Evolutionary conservation across 495 filamentous ascomycete species (phyloP), one percentile per base, ranked within the genome.

Genomic region (Lasiosphaeria miniovina): DNA sequence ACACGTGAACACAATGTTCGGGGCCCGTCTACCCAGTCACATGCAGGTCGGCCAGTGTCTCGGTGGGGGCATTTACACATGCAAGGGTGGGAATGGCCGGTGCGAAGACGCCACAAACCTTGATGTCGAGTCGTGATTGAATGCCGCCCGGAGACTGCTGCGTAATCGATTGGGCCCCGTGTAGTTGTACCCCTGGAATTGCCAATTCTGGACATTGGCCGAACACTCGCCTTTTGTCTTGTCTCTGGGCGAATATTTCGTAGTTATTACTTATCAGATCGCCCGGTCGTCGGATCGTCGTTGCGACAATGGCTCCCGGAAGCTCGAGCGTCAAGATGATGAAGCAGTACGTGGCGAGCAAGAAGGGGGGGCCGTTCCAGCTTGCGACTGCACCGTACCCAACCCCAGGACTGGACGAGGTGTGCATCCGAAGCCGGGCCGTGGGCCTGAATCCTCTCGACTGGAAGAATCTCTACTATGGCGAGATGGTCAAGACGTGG

Each of bases 401-500:
- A 14, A 62, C 35, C 3, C 65, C 74, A 4, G 67, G 61, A 4
- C 57, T 66, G 35, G 51, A 63, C 6, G 72, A 77, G 58, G 65
- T 79, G 8, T 61, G 65, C 49, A 75, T 79, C 56, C 71, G 69
- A 33, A 56, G 67, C 34, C 63, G 63, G 14, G 72, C 73, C 12
- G 59, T 78, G 32, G 72, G 65, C 0, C 55, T 79, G 17, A 79
- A 78, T 57, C 68, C 65, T 4, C 64, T 77, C 9, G 76, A 79
- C 43, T 69, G 64, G 62, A 74, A 76, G 57, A 73, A 68, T 53
- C 64, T 72, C 7, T 48, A 71, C 24, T 61, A 75, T 31, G 74
- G 71, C 9, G 59, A 68, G 33, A 60, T 65, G 56, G 61, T 74
- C 57, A 54, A 61, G 33, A 15, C 49, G 3, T 77, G 74, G 72